phyloP scores from a whole-genome alignment of 1,284 basidiomycete species.

The Ustilago xerochloae region DNA sequence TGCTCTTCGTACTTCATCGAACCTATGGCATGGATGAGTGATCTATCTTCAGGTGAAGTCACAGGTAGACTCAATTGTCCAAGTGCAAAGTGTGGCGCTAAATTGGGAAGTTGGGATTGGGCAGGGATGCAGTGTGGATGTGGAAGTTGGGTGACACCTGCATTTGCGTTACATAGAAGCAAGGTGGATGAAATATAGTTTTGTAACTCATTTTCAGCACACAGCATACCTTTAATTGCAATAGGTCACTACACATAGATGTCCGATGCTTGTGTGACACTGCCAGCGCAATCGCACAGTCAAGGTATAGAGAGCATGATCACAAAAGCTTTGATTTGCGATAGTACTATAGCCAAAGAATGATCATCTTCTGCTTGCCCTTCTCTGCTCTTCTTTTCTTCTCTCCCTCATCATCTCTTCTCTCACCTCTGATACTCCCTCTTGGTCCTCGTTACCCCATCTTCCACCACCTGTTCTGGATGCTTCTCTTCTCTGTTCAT shows the following conservation, averaged over 20 bases:
- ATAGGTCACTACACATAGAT: no score
- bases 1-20: conserved; percentile 98
- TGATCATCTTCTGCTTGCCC: not conserved
- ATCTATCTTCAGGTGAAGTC: conserved; percentile 78
- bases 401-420: conserved; percentile 22
- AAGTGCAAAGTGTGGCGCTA: conserved; percentile 85
- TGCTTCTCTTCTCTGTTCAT: conserved; percentile 8
- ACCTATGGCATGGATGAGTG: conserved; percentile 97
- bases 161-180: conserved; percentile 87
- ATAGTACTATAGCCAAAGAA: no score
- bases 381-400: conserved; percentile 9
- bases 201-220: not conserved
- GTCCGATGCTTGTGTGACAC: no score
- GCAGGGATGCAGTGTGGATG: conserved; percentile 92
- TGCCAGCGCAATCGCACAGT: no score
- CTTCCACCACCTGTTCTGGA: conserved; percentile 4
- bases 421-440: conserved; percentile 18
- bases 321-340: no score
- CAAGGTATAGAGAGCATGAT: not conserved
- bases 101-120: conserved; percentile 97
- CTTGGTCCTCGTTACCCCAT: not conserved
- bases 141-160: conserved; percentile 72
- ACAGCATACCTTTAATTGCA: no score
- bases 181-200: conserved; percentile 84
- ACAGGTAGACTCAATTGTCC: conserved; percentile 91